Conservation (phyloP, 2,329 filamentous ascomycete genomes). For the Paraphaeosphaeria minitans region DNA sequence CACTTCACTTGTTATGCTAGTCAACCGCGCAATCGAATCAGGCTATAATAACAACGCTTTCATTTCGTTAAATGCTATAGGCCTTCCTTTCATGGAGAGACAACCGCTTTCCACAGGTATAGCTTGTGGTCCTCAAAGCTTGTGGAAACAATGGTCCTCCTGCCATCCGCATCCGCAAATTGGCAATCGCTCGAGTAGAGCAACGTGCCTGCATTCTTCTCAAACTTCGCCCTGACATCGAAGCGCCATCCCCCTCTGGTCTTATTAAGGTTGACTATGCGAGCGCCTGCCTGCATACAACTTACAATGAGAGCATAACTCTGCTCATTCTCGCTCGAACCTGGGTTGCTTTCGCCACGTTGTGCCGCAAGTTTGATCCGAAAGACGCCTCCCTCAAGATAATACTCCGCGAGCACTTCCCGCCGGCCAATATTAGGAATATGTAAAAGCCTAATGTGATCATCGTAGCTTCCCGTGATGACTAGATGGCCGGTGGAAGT, state of each 20-base stretch:
- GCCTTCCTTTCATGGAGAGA: not conserved
- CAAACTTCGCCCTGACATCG: constrained; percentile 71
- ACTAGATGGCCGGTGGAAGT: constrained; percentile 58
- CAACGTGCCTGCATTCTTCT: constrained; percentile 84
- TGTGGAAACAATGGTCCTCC: constrained; percentile 65
- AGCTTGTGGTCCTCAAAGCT: constrained; percentile 78
- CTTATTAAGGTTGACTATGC: constrained; percentile 60
- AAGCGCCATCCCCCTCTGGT: constrained; percentile 61
- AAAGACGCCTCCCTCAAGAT: constrained; percentile 86
- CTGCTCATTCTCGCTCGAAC: constrained; percentile 5
- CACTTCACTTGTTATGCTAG: not conserved
- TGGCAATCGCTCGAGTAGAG: constrained; percentile 85
- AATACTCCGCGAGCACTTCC: constrained; percentile 64
- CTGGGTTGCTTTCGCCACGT: constrained; percentile 6
- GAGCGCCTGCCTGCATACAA: constrained; percentile 89
- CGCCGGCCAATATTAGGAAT: constrained; percentile 47
- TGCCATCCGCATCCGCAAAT: constrained; percentile 40
- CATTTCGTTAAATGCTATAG: not conserved
- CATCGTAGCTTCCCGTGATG: constrained; percentile 91
- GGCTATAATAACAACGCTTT: too few species aligned
- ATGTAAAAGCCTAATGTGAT: constrained; percentile 72
- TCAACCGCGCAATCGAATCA: not conserved
- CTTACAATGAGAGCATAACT: constrained; percentile 64
- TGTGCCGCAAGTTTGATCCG: constrained; percentile 67
- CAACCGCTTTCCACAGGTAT: constrained; percentile 63